Evolutionary conservation across 2,329 filamentous ascomycete genomes (phyloP), one percentile per base, ranked within the genome.

Genomic region (Diaporthe nobilis): DNA sequence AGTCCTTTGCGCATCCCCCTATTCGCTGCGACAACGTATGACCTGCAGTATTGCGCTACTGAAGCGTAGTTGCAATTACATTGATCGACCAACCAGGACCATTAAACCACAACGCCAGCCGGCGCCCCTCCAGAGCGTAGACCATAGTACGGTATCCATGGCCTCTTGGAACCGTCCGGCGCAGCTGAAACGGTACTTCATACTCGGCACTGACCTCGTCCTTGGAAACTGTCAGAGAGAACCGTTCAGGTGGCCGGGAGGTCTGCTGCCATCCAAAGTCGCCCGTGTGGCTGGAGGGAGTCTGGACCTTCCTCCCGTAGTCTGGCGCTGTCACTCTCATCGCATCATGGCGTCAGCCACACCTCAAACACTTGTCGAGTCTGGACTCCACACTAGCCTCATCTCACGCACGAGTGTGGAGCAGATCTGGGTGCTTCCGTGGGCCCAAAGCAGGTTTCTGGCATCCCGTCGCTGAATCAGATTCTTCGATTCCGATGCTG

Each of bases 401-500:
- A 67, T 75, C 70, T 75, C 55, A 42, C 31, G 55, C 44, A 39
- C 42, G 42, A 28, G 58, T 74, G 68, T 71, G 63, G 53, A 70
- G 28, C 42, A 71, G 55, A 51, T 71, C 39, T 47, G 68, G 65
- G 44, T 58, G 49, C 60, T 34, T 37, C 28, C 68, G 68, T 61
- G 70, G 74, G 42, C 20, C 70, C 70, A 20, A 75, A 75, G 70
- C 74, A 75, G 74, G 75, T 65, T 74, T 71, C 55, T 65, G n/a
- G 55, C 57, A 31, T 51, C 44, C 37, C 51, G 13, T 71, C 57
- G 49, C 22, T 76, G 63, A 71, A 63, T 63, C 57, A 76, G 39
- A 68, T 51, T 20, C 37, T 49, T 51, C 42, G 15, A 71, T 34
- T 73, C 22, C 58, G n/a, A 65, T 31, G 31, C 28, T 51, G 61